Base-by-base conservation (phyloP, 306 rosid species). In the Quercus dentata region DNA sequence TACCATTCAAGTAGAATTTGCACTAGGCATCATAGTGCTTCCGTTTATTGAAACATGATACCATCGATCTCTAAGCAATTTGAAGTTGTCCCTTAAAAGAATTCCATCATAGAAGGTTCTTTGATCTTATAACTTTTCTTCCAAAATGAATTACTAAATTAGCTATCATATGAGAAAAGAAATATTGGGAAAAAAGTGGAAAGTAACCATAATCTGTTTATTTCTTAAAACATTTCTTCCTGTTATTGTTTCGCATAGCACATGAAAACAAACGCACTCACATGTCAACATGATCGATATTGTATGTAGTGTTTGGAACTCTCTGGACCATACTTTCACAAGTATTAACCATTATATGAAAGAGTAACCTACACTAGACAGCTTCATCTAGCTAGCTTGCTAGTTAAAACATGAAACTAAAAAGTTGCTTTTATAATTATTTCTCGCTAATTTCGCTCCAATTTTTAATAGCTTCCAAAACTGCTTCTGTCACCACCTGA, bases 401-500 rank as follows among this genome's bases (percentile, higher is more conserved):
- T 64, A 5, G 19, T 27, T 49, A 49, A 15, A 5, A 13, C 6
- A 10, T 19, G n/a, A 33, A 4, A 15, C 10, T 11, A 33, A 35
- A 14, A 54, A 49, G 31, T 54, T 35, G 25, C 71, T 31, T 81
- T 72, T 54, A 75, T 25, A 76, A 55, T 77, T 61, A 41, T 73
- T 55, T 78, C 44, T 76, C 63, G 69, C 80, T 69, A 44, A 68
- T 81, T 76, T 82, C 78, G 38, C 78, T 80, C 95, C 95, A 91
- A 76, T 67, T 87, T 78, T 76, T 90, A 82, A 91, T 85, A 57
- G 95, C 95, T 84, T 76, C 75, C 80, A 84, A 76, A 83, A 91
- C 81, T 38, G 84, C 89, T 84, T 80, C 65, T 82, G 85, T 80
- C 44, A 89, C 73, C 58, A 72, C 44, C 35, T 82, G 71, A 21